Evolutionary conservation across 139 green algal species (phyloP).

Genomic region (Picochlorum sp.): DNA sequence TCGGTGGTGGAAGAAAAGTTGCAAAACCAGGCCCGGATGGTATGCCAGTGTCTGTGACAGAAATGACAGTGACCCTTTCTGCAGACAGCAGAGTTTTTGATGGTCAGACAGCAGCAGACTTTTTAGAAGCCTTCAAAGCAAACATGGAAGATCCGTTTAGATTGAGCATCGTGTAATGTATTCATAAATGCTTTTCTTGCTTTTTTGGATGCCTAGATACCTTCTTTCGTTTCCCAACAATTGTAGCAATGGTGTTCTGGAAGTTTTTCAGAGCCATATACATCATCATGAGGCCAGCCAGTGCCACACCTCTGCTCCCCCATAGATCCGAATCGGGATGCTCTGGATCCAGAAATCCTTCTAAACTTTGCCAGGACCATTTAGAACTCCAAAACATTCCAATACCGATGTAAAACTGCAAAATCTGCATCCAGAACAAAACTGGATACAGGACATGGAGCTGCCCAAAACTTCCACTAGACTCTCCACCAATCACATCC

Average conservation of each 20-base stretch:
- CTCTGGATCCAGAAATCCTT: constrained; percentile 78
- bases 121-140: constrained; percentile 68
- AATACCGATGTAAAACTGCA: constrained; percentile 60
- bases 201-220: too few relatives aligned
- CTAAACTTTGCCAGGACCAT: constrained; percentile 39
- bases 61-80: constrained; percentile 81
- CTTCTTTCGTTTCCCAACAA: constrained; percentile 11
- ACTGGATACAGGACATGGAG: constrained; percentile 82
- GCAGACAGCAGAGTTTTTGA: constrained; percentile 83
- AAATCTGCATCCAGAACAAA: constrained; percentile 60
- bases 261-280: constrained; percentile 77
- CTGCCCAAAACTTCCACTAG: constrained; percentile 56
- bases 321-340: constrained; percentile 60
- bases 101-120: constrained; percentile 57
- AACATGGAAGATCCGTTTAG: constrained; percentile 68
- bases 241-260: constrained; percentile 45
- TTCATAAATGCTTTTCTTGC: constrained; percentile 15
- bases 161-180: constrained; percentile 28
- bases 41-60: constrained; percentile 12
- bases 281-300: constrained; percentile 39
- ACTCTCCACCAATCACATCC: constrained; percentile 84
- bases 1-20: constrained; percentile 41
- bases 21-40: neutral
- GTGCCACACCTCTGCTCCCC: constrained; percentile 64
- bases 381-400: constrained; percentile 51